Evolutionary conservation across 2,329 filamentous ascomycete genomes (phyloP), one percentile per base, ranked within the genome.

Genomic region (Xylariales sp.): DNA sequence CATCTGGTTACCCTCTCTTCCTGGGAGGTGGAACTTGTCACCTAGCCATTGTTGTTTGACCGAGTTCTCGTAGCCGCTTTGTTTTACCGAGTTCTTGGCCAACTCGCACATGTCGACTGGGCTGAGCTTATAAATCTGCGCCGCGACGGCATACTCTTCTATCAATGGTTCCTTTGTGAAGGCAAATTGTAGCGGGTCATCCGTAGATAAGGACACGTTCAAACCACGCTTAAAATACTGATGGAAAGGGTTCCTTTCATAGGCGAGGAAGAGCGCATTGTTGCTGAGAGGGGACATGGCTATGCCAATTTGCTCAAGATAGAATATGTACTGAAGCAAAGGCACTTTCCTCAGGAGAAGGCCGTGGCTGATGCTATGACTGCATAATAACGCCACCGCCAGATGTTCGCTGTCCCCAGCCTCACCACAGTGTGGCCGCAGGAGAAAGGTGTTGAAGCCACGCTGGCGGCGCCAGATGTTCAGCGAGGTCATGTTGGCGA

Each of bases 231-330:
- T 85, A 71, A 98, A 98, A 65, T 98, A 98, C 56, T 86, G 87
- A 53, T 95, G 76, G 66, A 95, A 98, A 0, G 93, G 93, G 54
- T 98, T 98, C 45, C 94, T 82, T 63, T 98, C 93, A 58, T 98
- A 97, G 1, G 91, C 89, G 39, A 98, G 69, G 68, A 98, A 98
- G 22, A 98, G 69, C 0, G 93, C 93, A 55, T 98, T 98, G 70
- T 98, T 98, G 63, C 89, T 95, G 33, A 98, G 74, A 3, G 93
- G 93, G n/a, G 91, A 97, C 93, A 98, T 98, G 46, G 93, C 93
- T 48, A 98, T 93, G 44, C 93, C 93, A 48, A 98, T 96, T 59
- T 97, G 91, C 58, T 98, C 90, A 15, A 98, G 79, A 56, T 98
- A 98, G 68, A 95, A 98, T 38, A 97, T 81, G 63, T 98, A 98